These are phyloP conservation scores for Erodium moschatum DNA, from an alignment of 441 rosid genomes.

Conservation along the genomic window DNA sequence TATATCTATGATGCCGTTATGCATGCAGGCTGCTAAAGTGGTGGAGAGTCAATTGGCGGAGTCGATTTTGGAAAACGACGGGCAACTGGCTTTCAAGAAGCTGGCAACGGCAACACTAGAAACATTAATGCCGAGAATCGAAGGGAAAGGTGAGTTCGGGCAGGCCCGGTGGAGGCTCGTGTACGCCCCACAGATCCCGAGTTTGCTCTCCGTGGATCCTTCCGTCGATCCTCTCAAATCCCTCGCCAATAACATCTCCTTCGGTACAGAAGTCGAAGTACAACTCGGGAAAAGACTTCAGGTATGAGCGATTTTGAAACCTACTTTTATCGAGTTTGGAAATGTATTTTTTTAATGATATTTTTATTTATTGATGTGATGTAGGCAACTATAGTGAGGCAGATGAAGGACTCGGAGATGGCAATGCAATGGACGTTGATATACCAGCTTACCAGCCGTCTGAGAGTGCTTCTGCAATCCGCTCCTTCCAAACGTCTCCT, in stretches of 20 bases:
- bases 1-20: too few relatives aligned
- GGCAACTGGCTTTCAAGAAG: constrained; percentile 91
- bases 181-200: constrained; percentile 94
- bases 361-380: too few relatives aligned
- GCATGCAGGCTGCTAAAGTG: constrained; percentile 73
- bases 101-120: constrained; percentile 95
- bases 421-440: constrained; percentile 91
- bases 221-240: constrained; percentile 88
- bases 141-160: constrained; percentile 89
- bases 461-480: constrained; percentile 77
- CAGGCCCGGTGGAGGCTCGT: constrained; percentile 98
- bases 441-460: constrained; percentile 82
- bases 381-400: constrained; percentile 76
- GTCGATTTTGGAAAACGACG: constrained; percentile 87
- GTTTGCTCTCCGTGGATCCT: constrained; percentile 91
- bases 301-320: constrained; percentile 26
- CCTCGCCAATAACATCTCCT: constrained; percentile 74
- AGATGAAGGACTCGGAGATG: constrained; percentile 95
- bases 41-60: constrained; percentile 93
- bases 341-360: constrained; percentile 10
- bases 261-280: constrained; percentile 89
- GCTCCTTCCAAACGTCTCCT: constrained; percentile 85
- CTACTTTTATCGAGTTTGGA: too few relatives aligned
- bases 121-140: constrained; percentile 85
- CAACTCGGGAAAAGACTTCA: constrained; percentile 93